Conservation (phyloP, 176 grass and related monocot genomes). For the Aegilops longissima region DNA sequence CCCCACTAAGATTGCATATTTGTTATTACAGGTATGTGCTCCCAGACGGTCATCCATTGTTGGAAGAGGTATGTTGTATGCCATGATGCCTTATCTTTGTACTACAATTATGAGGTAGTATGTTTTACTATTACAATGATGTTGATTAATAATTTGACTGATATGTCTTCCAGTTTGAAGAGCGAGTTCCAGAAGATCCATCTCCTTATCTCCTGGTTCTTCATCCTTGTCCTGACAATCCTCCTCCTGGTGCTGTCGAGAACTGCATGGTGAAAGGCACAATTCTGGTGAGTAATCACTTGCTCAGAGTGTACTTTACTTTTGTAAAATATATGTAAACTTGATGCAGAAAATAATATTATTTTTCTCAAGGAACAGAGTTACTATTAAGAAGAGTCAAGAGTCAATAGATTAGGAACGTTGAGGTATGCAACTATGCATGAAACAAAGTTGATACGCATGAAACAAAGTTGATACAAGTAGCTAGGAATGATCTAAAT, state of each 20-base stretch:
- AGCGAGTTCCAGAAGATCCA: conserved; percentile 63
- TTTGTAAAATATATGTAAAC: neutral
- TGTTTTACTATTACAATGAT: neutral
- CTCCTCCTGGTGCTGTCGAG: too few species aligned
- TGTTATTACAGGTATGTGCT: conserved; percentile 68
- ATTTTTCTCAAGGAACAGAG: neutral
- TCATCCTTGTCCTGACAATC: conserved; percentile 23
- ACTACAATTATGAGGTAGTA: neutral
- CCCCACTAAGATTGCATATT: conserved; percentile 20
- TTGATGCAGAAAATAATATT: conserved; percentile 9
- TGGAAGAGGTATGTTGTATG: conserved; percentile 56
- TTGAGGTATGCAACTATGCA: neutral
- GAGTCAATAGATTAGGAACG: neutral
- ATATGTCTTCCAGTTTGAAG: conserved; percentile 41
- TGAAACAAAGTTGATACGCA: neutral
- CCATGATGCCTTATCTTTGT: neutral
- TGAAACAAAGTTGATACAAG: neutral
- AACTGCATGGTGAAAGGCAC: conserved; percentile 25
- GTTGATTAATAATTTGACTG: conserved; percentile 6
- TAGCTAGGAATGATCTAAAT: neutral
- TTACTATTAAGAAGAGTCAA: neutral
- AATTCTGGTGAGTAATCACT: conserved; percentile 37
- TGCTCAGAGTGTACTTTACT: neutral
- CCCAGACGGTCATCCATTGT: conserved; percentile 65
- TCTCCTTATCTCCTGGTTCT: conserved; percentile 74